These are phyloP conservation scores for Fomitiporia mediterranea DNA, from an alignment of 1,284 basidiomycete genomes.

Conservation along the genomic window DNA sequence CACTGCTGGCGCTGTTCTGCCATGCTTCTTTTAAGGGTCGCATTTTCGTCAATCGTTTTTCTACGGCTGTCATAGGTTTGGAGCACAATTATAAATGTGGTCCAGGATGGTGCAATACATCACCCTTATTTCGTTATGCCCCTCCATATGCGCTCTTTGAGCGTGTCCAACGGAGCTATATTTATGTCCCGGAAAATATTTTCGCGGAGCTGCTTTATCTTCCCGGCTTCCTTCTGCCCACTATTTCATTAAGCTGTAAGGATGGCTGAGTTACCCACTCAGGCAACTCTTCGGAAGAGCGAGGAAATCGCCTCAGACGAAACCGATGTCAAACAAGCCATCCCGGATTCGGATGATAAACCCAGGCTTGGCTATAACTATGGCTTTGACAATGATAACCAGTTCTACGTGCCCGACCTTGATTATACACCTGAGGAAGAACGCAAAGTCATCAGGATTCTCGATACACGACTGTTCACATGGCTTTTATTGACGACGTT, in stretches of 20 bases:
- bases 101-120: not conserved
- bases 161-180: not conserved
- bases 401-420: slow-evolving; percentile 29
- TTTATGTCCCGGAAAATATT: not conserved
- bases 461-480: slow-evolving; percentile 34
- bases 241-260: not conserved
- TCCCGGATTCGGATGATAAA: not conserved
- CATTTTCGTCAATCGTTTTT: no score
- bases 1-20: not conserved
- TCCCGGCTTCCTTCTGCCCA: not conserved
- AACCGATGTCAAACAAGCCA: not conserved
- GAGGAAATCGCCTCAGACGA: not conserved
- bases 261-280: not conserved
- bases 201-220: not conserved
- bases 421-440: slow-evolving; percentile 36
- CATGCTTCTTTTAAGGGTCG: not conserved
- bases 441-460: slow-evolving; percentile 30
- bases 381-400: slow-evolving; percentile 14
- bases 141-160: not conserved
- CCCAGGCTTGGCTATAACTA: not conserved
- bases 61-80: not conserved
- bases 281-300: not conserved
- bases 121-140: not conserved
- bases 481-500: slow-evolving; percentile 37
- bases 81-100: not conserved